Percentiles rank a stretch among this genome's conserved stretches.
Evolutionary conservation across 106 monocot genomes (phyloP).

Genomic region (Allium cepa): DNA sequence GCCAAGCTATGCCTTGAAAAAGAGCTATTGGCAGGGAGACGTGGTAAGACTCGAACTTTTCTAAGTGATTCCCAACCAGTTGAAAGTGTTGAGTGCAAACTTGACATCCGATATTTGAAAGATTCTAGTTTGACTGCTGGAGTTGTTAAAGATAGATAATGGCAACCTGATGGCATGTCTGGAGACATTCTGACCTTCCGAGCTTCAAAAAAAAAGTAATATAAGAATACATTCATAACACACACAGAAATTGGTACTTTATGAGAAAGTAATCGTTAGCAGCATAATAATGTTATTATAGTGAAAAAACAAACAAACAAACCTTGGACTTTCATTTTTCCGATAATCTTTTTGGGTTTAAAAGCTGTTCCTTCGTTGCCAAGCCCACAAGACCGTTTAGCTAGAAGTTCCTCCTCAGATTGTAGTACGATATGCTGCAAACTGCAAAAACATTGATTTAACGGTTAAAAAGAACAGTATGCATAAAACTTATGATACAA

Average conservation of each 20-base stretch:
- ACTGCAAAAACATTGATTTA: constrained; percentile 26
- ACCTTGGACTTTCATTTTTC: constrained; percentile 99
- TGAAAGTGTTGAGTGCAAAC: constrained; percentile 66
- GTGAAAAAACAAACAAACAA: not conserved
- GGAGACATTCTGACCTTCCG: constrained; percentile 80
- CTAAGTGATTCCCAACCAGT: constrained; percentile 83
- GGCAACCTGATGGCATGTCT: constrained; percentile 88
- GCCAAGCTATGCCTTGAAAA: constrained; percentile 83
- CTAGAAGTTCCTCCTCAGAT: constrained; percentile 91
- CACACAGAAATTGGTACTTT: not conserved
- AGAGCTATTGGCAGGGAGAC: constrained; percentile 52
- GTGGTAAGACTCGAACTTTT: constrained; percentile 60
- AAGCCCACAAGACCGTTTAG: constrained; percentile 51
- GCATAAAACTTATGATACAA: not conserved
- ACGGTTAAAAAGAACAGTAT: not conserved
- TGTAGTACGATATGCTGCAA: constrained; percentile 79
- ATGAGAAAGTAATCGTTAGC: not conserved
- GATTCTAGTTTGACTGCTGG: constrained; percentile 55
- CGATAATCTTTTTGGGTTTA: constrained; percentile 79
- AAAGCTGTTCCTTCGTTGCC: constrained; percentile 54
- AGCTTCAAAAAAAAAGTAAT: constrained; percentile 31
- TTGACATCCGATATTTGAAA: constrained; percentile 53
- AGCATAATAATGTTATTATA: not conserved
- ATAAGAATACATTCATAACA: too few species aligned
- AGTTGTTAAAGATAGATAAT: constrained; percentile 41